Conservation (phyloP, 208 protist genomes). For the Tritrichomonas foetus region DNA sequence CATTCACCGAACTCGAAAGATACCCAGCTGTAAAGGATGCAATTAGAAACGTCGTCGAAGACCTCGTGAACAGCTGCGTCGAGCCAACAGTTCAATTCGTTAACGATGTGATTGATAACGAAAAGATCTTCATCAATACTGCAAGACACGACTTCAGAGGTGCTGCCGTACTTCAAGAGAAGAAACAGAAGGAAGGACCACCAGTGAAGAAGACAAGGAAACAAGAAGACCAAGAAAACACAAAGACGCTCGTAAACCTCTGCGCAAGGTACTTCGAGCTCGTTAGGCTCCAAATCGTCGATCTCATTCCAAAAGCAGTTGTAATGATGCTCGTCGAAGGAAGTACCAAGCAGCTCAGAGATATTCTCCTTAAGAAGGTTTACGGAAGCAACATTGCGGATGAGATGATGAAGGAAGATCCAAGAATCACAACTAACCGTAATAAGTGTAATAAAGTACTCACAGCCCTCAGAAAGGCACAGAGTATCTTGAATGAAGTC, state of each 20-base stretch:
- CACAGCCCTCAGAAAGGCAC: conserved; percentile 49
- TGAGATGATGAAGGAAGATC: conserved; percentile 61
- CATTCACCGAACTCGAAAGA: background rate
- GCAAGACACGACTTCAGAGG: conserved; percentile 31
- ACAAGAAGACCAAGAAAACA: background rate
- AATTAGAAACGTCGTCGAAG: conserved; percentile 2
- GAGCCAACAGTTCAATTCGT: conserved; percentile 27
- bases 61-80: conserved; percentile 1
- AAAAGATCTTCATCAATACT: conserved; percentile 39
- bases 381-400: conserved; percentile 55
- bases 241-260: background rate
- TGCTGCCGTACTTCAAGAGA: background rate
- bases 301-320: conserved; percentile 27
- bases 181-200: background rate
- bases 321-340: conserved; percentile 22
- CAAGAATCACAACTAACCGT: conserved; percentile 53
- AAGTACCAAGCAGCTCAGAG: conserved; percentile 45
- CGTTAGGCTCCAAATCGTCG: background rate
- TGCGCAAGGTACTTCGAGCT: conserved; percentile 12
- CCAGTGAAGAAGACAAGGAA: background rate
- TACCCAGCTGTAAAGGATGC: conserved; percentile 24
- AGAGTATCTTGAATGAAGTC: conserved; percentile 50
- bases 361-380: conserved; percentile 52
- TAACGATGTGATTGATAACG: conserved; percentile 38
- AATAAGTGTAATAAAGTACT: conserved; percentile 47